Evolutionary conservation across 371 early-diverging fungal genomes (phyloP), one percentile per base, ranked within the genome.

Genomic region (Mucor plumbeus): DNA sequence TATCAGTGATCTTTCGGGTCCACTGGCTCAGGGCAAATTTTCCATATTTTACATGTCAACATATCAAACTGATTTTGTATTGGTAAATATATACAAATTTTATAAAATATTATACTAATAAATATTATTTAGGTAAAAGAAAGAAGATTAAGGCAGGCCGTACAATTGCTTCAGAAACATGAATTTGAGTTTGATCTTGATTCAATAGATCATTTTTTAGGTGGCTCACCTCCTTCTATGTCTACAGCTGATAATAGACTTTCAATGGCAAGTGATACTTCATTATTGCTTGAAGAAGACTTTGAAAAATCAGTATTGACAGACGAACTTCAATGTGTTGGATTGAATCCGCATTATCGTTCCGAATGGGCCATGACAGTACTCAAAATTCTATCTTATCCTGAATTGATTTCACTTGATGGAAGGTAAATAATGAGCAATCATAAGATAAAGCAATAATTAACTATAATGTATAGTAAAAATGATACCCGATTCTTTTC

Each of bases 21-120:
- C 90, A 7, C 72, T 92, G 36, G 89, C 91, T 61, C 79, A 84
- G 63, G 87, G 85, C 43, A 88, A 89, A 19, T 87, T 88, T 36
- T 87, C 88, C 4, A 85, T 88, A 56, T 88, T 88, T 67, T 88
- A 87, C 74, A 87, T 90, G 79, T 87, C 87, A 11, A 91, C 91
- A 1, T 91, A 90, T 73, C 90, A 90, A 75, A 91, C 90, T 4
- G 92, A 91, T 56, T 86, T 88, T 66, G 82, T 91, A 19, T 85
- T 91, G 83, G 90, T 89, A 81, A 19, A 40, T 58, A n/a, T n/a
- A n/a, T n/a, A n/a, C n/a, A n/a, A n/a, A n/a, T n/a, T n/a, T n/a
- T n/a, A n/a, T n/a, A n/a, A n/a, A n/a, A n/a, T n/a, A n/a, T n/a
- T n/a, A n/a, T n/a, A n/a, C n/a, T n/a, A n/a, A n/a, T n/a, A n/a